Evolutionary conservation across 306 rosid species (phyloP), one percentile per base, ranked within the genome.

Genomic region (Amphicarpaea edgeworthii): DNA sequence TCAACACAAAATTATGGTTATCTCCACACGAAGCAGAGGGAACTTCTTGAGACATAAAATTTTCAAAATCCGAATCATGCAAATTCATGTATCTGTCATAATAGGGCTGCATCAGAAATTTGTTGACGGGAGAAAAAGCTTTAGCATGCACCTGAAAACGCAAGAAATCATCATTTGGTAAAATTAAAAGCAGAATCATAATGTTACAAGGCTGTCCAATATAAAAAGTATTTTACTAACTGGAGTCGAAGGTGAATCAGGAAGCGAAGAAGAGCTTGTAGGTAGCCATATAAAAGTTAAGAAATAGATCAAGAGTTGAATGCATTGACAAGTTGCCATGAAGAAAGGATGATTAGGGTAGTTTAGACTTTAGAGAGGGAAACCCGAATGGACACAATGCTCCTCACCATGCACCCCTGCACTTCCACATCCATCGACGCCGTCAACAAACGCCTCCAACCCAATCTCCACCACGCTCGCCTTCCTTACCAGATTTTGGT

Each of bases 81-180:
- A 87, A 82, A 74, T 54, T 69, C 2, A 60, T 80, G 59, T 86
- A 50, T 54, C 71, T 83, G 40, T 79, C 86, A 76, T 14, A 87
- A 75, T 91, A 91, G 24, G 91, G 86, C 50, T 81, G 85, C 88
- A 89, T 82, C 60, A 91, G 67, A 79, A 76, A 87, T 24, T 79
- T 81, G 68, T 73, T 78, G 32, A 12, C 61, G 54, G 76, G 72
- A 73, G 75, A 72, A 79, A 70, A 77, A n/a, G 75, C 26, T 47
- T 82, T 68, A 14, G 8, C 72, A 21, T 42, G 6, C 26, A 67
- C 86, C 97, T 90, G 93, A 82, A 81, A 30, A 77, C 74, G 47
- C 54, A 49, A 74, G 23, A 49, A 74, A 19, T 66, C 26, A 79
- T 15, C 5, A 7, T 20, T 16, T 57, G 61, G 46, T 53, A 68